Evolutionary conservation across 2,329 filamentous ascomycete genomes (phyloP).

Genomic region (Phaeophleospora eucalypticola): DNA sequence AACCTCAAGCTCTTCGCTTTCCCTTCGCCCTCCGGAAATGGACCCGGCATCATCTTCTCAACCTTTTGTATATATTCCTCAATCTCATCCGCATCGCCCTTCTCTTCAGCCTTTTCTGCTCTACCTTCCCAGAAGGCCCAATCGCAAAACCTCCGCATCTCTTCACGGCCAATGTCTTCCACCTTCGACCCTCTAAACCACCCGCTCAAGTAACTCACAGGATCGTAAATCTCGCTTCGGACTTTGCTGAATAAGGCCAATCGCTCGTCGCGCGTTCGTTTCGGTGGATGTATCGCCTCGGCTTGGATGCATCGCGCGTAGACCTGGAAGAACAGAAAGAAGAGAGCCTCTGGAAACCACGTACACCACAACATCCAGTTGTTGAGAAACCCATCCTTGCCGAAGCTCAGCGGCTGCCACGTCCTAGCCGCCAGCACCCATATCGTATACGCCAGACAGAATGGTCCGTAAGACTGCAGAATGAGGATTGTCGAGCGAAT

Average conservation of each 20-base stretch:
- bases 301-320: constrained; percentile 50
- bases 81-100: constrained; percentile 50
- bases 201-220: constrained; percentile 54
- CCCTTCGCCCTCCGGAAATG: constrained; percentile 53
- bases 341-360: constrained; percentile 49
- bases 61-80: constrained; percentile 53
- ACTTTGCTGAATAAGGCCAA: constrained; percentile 55
- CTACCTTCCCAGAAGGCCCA: constrained; percentile 65
- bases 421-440: constrained; percentile 14
- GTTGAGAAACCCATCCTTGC: constrained; percentile 10
- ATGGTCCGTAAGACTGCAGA: constrained; percentile 19
- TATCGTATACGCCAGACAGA: constrained; percentile 21
- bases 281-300: constrained; percentile 48
- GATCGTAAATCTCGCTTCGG: constrained; percentile 52
- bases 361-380: constrained; percentile 39
- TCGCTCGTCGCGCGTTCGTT: constrained; percentile 47
- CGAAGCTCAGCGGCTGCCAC: constrained; percentile 11
- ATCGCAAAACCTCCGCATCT: constrained; percentile 61
- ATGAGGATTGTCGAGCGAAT: constrained; percentile 21
- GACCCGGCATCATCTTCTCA: constrained; percentile 51
- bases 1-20: constrained; percentile 56
- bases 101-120: constrained; percentile 57
- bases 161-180: constrained; percentile 60
- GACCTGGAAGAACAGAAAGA: constrained; percentile 54
- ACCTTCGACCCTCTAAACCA: constrained; percentile 64